phyloP scores from a whole-genome alignment of 306 rosid species.

The Lupinus albus region DNA sequence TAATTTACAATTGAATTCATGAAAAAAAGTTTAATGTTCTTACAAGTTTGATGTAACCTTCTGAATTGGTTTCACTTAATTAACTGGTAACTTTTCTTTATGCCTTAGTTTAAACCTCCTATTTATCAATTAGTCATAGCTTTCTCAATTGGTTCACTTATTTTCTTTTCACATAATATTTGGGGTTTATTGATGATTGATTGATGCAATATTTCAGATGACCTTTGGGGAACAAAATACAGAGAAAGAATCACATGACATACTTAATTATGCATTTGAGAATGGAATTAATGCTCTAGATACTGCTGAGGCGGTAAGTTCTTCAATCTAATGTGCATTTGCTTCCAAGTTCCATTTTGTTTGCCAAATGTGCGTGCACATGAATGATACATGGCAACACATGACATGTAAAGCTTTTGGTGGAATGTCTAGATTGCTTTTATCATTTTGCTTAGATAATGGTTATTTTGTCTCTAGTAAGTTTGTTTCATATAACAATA shows the following conservation, averaged over 20 bases:
- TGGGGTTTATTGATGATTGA: conserved; percentile 4
- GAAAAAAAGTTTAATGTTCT: background rate
- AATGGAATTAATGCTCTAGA: conserved; percentile 76
- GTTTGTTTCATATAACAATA: conserved; percentile 8
- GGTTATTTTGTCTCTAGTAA: background rate
- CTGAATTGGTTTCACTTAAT: background rate
- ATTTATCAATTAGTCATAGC: background rate
- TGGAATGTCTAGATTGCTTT: background rate
- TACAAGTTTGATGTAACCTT: background rate
- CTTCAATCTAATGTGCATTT: conserved; percentile 3
- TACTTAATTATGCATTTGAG: conserved; percentile 69
- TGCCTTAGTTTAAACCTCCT: background rate
- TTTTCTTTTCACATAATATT: background rate
- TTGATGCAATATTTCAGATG: conserved; percentile 58
- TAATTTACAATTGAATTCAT: background rate
- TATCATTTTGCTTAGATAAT: conserved; percentile 1
- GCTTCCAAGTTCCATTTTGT: no score
- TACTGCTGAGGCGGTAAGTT: conserved; percentile 76
- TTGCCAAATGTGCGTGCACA: no score
- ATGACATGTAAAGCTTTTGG: background rate
- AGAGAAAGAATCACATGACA: conserved; percentile 83
- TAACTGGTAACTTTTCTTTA: background rate
- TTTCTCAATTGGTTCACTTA: background rate
- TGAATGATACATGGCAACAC: no score
- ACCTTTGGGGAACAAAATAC: conserved; percentile 88